Conservation (phyloP, 23 red algal species). For the Pyropia yezoensis region DNA sequence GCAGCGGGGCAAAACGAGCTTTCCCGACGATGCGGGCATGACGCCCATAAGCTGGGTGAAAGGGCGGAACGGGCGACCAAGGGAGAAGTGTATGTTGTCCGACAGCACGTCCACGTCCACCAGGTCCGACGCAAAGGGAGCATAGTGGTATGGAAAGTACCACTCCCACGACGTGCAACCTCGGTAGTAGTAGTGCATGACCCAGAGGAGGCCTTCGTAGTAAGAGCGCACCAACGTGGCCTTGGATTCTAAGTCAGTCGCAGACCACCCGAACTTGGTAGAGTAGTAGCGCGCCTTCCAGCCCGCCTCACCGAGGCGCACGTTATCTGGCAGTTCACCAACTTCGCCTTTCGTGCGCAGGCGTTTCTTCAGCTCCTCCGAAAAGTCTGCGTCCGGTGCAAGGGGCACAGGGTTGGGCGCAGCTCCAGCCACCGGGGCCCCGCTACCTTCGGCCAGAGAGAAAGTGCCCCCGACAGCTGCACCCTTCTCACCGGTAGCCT, state of each 20-base stretch:
- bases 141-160: conserved; percentile 95
- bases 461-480: no score
- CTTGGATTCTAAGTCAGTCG: conserved; percentile 8
- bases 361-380: conserved; percentile 28
- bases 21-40: conserved; percentile 75
- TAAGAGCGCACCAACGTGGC: conserved; percentile 42
- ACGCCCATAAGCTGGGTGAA: conserved; percentile 86
- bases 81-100: conserved; percentile 51
- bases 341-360: conserved; percentile 29
- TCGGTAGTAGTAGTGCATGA: conserved; percentile 86
- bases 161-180: conserved; percentile 92
- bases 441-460: no score
- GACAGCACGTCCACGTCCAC: conserved; percentile 22
- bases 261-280: conserved; percentile 55
- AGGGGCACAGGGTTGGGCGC: not conserved
- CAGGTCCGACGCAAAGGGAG: conserved; percentile 87
- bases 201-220: conserved; percentile 87
- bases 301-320: conserved; percentile 63
- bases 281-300: conserved; percentile 87
- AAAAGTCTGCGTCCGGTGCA: conserved; percentile 27
- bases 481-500: no score
- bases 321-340: conserved; percentile 32
- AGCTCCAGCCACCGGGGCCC: not conserved
- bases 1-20: conserved; percentile 54
- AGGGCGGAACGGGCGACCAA: conserved; percentile 76